Conservation (phyloP, 805 yeast species). For the Saturnispora quitensis region DNA sequence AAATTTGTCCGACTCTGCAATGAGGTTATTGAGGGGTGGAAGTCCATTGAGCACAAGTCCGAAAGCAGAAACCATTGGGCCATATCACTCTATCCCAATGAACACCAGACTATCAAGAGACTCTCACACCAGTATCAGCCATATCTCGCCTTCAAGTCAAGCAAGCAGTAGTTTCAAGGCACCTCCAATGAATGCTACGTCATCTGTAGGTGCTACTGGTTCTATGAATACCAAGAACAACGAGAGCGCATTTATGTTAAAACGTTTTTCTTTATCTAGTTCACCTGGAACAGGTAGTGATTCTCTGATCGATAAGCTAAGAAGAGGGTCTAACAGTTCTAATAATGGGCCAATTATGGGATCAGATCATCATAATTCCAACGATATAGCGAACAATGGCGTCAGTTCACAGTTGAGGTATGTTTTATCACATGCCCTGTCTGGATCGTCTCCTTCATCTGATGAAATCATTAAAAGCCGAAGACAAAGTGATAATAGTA, state of each 20-base stretch:
- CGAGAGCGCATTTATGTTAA: not conserved
- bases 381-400: not conserved
- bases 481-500: not conserved
- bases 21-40: not conserved
- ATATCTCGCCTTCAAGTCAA: conserved; percentile 5
- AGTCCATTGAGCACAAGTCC: conserved; percentile 7
- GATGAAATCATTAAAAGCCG: not conserved
- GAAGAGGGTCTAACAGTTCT: conserved; percentile 11
- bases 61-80: not conserved
- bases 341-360: not conserved
- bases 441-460: not conserved
- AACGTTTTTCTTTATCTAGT: conserved; percentile 1
- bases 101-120: conserved; percentile 2
- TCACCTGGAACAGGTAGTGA: conserved; percentile 4
- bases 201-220: conserved; percentile 8
- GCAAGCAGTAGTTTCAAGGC: conserved; percentile 9
- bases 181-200: conserved; percentile 9
- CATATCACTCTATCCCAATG: not conserved
- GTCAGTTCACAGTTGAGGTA: conserved; percentile 6
- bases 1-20: conserved; percentile 2
- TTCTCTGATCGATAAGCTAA: conserved; percentile 4
- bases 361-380: not conserved
- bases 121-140: conserved; percentile 6
- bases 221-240: not conserved
- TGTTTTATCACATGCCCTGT: conserved; percentile 1